Base-by-base conservation (phyloP, 441 rosid species). In the Theobroma grandiflorum region DNA sequence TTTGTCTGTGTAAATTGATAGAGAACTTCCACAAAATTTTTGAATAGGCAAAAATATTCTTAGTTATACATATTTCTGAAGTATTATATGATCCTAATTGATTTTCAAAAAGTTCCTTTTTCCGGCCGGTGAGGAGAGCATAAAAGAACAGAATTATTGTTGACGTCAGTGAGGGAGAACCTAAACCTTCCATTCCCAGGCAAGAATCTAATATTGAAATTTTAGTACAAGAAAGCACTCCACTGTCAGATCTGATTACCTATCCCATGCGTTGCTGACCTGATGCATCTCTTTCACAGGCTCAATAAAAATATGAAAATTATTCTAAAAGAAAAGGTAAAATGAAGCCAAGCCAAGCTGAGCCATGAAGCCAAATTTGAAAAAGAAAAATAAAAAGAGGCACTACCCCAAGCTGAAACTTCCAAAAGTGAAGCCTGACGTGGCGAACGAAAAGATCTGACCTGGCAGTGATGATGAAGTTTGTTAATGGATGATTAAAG, bases 231-330 rank as follows among this genome's bases (percentile, higher is more conserved):
- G 31, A 26, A 26, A 26, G 33, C 40, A 70, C 74, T 47, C 10
- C 37, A 31, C 61, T 40, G 83, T 79, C 84, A 80, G 85, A 45
- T 55, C 86, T 81, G 86, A 83, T 81, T 79, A 69, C 88, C 73
- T 86, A 9, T 77, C 49, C 64, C 82, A 86, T 81, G 81, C 78
- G 84, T 74, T 78, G 69, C 82, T 26, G 31, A 26, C 31, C 31
- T 26, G 31, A 26, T 26, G 31, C 31, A 26, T 26, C 31, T 26
- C 31, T 0, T 26, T 1, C 31, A 1, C 31, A 26, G 31, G 31
- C 1, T 26, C 31, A 26, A 26, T 26, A 0, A 26, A 26, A 26
- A 26, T 26, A 26, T 26, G 31, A 26, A 26, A 26, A 26, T 26
- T 26, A 26, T 26, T 26, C 31, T 1, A 26, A 26, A 26, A 26